Evolutionary conservation across 1,284 basidiomycete species (phyloP), one percentile per base, ranked within the genome.

Genomic region (Peniophora sp.): DNA sequence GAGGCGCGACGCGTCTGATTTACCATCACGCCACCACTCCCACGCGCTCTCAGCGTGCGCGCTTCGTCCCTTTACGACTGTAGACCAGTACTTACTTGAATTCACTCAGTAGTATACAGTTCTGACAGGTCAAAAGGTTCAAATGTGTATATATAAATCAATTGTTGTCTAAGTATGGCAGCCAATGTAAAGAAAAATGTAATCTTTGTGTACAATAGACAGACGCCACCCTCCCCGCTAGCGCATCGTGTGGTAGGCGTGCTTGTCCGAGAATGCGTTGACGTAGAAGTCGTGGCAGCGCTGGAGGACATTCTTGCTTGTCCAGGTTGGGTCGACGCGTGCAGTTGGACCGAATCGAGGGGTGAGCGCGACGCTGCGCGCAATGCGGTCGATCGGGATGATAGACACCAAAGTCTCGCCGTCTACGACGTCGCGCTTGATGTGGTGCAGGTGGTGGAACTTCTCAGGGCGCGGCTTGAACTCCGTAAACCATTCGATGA

Each of bases 331-430:
- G 24, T 52, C 46, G 6, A 46, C 52, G 9, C 14, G 12, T 2
- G n/a, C n/a, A n/a, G n/a, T n/a, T n/a, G 11, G 12, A 16, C 3
- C 53, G 20, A 62, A 55, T 0, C 20, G 3, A 9, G 44, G 44
- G 22, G 23, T 8, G n/a, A 69, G 55, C 50, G 69, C 65, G 32
- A 63, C 53, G 50, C 64, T 64, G 14, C 57, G 58, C 16, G 47
- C 43, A 41, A 67, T 61, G 8, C 55, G 48, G 2, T 41, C 17
- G 20, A 64, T 25, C 17, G 63, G 58, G 45, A 66, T 52, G 35
- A 65, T 57, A 22, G 55, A 56, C 3, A 58, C 38, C 3, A 23
- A 8, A 25, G n/a, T 9, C 20, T 45, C 23, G 20, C 20, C 20
- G 8, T 20, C 12, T 6, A 23, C 14, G 23, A 24, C 23, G 16